These are phyloP conservation scores for Colletotrichum aenigma DNA, from an alignment of 2,329 filamentous ascomycete species.

Conservation along the genomic window DNA sequence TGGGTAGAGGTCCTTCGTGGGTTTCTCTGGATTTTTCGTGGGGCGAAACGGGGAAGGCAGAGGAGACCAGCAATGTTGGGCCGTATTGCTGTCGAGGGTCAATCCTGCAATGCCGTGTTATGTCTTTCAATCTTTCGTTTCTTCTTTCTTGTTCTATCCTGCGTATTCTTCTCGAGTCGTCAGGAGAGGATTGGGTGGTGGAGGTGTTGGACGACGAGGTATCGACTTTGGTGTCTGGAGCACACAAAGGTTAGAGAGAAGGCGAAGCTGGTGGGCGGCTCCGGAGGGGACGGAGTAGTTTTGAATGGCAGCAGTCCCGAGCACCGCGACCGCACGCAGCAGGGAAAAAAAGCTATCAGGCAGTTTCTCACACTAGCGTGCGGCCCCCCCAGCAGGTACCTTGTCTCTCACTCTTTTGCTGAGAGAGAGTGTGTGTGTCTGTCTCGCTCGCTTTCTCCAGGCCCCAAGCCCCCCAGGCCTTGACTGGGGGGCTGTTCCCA, in stretches of 20 bases:
- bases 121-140: slow-evolving; percentile 4
- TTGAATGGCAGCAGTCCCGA: slow-evolving; percentile 17
- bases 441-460: not conserved
- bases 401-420: not conserved
- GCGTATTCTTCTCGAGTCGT: slow-evolving; percentile 1
- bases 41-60: not conserved
- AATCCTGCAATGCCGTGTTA: slow-evolving; percentile 10
- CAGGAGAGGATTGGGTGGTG: not conserved
- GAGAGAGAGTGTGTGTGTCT: not conserved
- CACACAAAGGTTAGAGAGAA: slow-evolving; percentile 17
- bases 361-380: not conserved
- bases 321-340: slow-evolving; percentile 15
- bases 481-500: slow-evolving; percentile 9
- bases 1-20: not conserved
- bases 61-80: slow-evolving; percentile 6
- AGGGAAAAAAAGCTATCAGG: slow-evolving; percentile 12
- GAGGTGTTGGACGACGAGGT: not conserved
- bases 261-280: slow-evolving; percentile 5
- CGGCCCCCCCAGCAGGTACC: not conserved
- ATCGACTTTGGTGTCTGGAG: slow-evolving; percentile 19
- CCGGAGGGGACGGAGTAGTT: slow-evolving; percentile 22
- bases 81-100: not conserved
- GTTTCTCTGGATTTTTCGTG: slow-evolving; percentile 8
- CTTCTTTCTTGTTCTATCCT: not conserved
- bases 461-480: not conserved